phyloP scores from a whole-genome alignment of 345 rosid genomes.

The Citrus hindsii region DNA sequence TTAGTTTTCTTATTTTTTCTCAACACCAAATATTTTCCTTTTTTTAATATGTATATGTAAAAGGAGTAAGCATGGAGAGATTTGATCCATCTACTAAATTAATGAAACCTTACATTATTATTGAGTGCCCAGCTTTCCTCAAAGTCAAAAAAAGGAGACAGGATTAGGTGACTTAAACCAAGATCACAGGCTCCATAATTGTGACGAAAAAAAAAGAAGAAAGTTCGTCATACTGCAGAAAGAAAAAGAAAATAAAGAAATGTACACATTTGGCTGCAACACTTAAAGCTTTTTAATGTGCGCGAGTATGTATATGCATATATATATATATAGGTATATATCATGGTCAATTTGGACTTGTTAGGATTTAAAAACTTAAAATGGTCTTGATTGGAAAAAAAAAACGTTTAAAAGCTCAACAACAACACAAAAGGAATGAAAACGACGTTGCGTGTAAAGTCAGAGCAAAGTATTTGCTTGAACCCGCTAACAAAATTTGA shows the following conservation, averaged over 20 bases:
- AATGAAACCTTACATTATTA: background rate
- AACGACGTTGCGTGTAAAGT: no score
- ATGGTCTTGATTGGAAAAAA: background rate
- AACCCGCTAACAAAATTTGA: background rate
- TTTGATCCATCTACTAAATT: background rate
- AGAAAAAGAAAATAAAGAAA: background rate
- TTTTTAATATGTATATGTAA: no score
- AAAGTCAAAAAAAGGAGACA: conserved; percentile 31
- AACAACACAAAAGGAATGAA: background rate
- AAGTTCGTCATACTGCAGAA: background rate
- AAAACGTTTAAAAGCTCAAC: background rate
- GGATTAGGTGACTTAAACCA: conserved; percentile 34
- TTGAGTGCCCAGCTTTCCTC: background rate
- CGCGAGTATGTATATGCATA: no score
- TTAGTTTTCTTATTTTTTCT: no score
- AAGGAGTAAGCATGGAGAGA: background rate
- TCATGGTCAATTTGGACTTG: background rate
- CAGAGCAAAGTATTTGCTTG: background rate
- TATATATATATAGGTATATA: no score
- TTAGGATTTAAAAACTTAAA: background rate
- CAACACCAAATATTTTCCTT: no score
- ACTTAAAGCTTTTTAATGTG: background rate
- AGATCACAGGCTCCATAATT: conserved; percentile 3
- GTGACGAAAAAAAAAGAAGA: background rate
- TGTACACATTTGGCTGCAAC: background rate